A percentile compares a stretch with the other conserved stretches of the same genome.
Conservation (phyloP, 2,329 filamentous ascomycete species). For the Trichophyton equinum region DNA sequence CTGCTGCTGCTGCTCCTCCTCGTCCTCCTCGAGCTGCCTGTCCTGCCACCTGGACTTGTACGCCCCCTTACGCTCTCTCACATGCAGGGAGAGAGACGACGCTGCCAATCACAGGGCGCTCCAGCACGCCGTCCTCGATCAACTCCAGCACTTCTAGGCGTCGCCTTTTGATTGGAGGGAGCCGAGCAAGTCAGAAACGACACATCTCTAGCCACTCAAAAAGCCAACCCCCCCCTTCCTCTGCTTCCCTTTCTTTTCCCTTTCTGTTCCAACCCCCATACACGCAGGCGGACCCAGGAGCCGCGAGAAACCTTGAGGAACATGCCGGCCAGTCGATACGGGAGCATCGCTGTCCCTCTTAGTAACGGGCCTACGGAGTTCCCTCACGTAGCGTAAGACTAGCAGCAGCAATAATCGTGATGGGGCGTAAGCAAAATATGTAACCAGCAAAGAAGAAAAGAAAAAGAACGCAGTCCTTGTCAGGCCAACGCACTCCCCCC, state of each 20-base stretch:
- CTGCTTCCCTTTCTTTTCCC: no score
- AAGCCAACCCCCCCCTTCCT: not conserved
- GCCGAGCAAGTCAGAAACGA: slow-evolving; percentile 1
- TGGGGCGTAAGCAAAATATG: not conserved
- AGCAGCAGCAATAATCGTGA: slow-evolving; percentile 4
- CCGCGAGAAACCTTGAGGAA: slow-evolving; percentile 1
- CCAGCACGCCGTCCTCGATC: slow-evolving; percentile 2
- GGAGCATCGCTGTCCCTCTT: not conserved
- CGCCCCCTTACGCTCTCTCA: not conserved
- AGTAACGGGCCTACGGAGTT: slow-evolving; percentile 1
- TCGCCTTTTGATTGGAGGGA: not conserved
- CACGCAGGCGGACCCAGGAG: not conserved
- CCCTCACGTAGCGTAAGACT: slow-evolving; percentile 2
- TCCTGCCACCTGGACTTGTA: not conserved
- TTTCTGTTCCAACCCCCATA: not conserved
- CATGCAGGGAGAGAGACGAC: slow-evolving; percentile 2
- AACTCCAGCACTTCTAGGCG: not conserved
- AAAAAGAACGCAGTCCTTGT: slow-evolving; percentile 2
- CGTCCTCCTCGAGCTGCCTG: not conserved
- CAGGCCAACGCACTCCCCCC: slow-evolving; percentile 4
- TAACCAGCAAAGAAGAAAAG: slow-evolving; percentile 1
- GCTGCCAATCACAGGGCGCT: not conserved
- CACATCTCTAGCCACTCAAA: not conserved
- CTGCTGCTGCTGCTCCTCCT: no score
- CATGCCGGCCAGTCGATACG: not conserved